Base-by-base conservation (phyloP, 1,284 basidiomycete genomes). In the Acaromyces ingoldii region DNA sequence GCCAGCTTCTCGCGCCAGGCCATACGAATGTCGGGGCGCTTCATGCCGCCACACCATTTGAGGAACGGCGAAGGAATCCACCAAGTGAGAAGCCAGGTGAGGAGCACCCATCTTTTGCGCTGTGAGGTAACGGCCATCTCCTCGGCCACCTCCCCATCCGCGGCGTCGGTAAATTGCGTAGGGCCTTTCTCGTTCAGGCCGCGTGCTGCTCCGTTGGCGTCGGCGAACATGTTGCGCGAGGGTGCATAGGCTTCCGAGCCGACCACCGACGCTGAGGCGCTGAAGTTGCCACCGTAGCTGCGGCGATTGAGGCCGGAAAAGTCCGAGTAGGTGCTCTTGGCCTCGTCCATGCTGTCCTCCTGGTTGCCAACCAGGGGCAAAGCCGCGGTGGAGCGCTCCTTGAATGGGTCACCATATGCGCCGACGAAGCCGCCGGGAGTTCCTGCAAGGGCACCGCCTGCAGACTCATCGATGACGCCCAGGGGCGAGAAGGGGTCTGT, bases 1-100 rank as follows among this genome's bases (percentile, higher is more conserved):
- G 92, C 89, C 1, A 98, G 81, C 79, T 97, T 98, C 78, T 98
- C 93, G 63, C 92, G 80, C 93, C 92, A 97, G 0, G 93, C 93
- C 78, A 97, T 91, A 38, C 88, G 85, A 36, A 98, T 82, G 69
- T 98, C 95, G 57, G 87, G 78, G 10, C 92, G 85, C 79, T 96
- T 96, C 88, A 98, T 91, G 21, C 89, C 82, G 1, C 89, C 89
- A 51, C 89, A 69, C 74, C 82, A 84, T 15, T 77, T 79, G 40
- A 98, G 79, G 47, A 86, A 76, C 11, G 82, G 82, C 21, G 82
- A 85, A 0, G 92, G 93, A 6, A 91, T 77, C 87, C 88, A 97
- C 79, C 83, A 97, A 0, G 91, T 98, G 48, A 96, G 80, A n/a
- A 88, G 74, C 86, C 89, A 90, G 58, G 87, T 90, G 1, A 96